Conservation (phyloP, 2,329 filamentous ascomycete species). For the Lasiodiplodia sp. region DNA sequence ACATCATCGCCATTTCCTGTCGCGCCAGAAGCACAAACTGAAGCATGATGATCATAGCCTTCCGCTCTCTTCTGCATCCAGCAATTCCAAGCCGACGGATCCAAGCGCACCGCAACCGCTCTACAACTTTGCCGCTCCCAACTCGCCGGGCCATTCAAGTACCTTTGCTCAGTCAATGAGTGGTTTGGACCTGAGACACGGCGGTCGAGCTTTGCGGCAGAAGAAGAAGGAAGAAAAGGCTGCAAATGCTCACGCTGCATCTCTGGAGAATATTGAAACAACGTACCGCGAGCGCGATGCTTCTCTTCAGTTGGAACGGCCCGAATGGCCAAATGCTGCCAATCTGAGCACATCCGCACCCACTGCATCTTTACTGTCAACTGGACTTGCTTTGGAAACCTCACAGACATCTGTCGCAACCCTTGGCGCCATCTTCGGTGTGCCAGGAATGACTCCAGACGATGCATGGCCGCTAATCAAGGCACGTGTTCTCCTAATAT, state of each 20-base stretch:
- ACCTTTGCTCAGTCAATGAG: constrained; percentile 84
- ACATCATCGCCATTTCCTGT: constrained; percentile 78
- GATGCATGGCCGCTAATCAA: constrained; percentile 85
- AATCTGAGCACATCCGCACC: constrained; percentile 37
- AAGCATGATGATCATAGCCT: constrained; percentile 75
- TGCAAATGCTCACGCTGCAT: constrained; percentile 45
- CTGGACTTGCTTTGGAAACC: constrained; percentile 32
- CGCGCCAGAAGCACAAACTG: constrained; percentile 79
- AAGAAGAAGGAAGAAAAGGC: constrained; percentile 68
- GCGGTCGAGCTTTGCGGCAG: constrained; percentile 76
- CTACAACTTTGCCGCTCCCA: constrained; percentile 79
- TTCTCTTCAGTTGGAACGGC: constrained; percentile 48
- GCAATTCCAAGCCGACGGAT: constrained; percentile 78
- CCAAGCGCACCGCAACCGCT: constrained; percentile 77
- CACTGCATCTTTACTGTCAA: constrained; percentile 32
- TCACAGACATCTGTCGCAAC: constrained; percentile 45
- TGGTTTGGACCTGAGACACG: constrained; percentile 79
- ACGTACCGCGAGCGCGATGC: constrained; percentile 45
- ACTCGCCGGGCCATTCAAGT: constrained; percentile 71
- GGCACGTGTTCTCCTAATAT: constrained; percentile 77
- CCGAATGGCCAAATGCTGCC: constrained; percentile 46
- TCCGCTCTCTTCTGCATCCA: constrained; percentile 76
- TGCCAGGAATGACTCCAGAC: constrained; percentile 63
- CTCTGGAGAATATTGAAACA: constrained; percentile 44
- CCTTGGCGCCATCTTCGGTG: constrained; percentile 56